Conservation (phyloP, 305 asterid genomes). For the Salvia sclarea region DNA sequence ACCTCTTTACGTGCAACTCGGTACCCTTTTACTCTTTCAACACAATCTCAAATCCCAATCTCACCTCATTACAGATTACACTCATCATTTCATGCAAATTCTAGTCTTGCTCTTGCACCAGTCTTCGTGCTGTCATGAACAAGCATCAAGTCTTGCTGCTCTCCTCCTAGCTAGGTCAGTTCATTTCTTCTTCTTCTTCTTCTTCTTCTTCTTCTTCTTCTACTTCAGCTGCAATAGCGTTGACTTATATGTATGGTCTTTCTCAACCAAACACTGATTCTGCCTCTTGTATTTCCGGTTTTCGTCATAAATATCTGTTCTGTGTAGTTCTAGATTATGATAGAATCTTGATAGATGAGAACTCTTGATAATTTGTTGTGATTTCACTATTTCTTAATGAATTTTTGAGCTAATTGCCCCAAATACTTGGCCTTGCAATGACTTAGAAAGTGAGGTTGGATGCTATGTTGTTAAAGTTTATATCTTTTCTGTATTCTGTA, state of each 20-base stretch:
- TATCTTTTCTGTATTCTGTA: neutral
- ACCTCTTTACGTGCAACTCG: slow-evolving; percentile 8
- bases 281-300: neutral
- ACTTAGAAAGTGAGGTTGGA: neutral
- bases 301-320: neutral
- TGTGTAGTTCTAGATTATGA: neutral
- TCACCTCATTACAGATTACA: neutral
- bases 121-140: slow-evolving; percentile 5
- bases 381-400: neutral
- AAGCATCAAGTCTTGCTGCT: neutral
- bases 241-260: slow-evolving; percentile 31
- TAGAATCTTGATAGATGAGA: neutral
- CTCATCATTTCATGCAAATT: slow-evolving; percentile 6
- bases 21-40: neutral
- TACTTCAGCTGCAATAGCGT: slow-evolving; percentile 2
- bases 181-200: too few species aligned
- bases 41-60: slow-evolving; percentile 6
- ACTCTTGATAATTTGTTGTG: neutral
- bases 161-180: slow-evolving; percentile 30
- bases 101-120: neutral
- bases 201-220: too few species aligned
- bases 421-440: neutral
- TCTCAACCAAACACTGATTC: neutral
- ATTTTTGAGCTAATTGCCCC: neutral
- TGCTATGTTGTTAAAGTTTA: neutral